A percentile compares a stretch with the other conserved stretches of the same genome.
phyloP scores from a whole-genome alignment of 2,329 filamentous ascomycete species.

The Calonectria pseudoreteaudii region DNA sequence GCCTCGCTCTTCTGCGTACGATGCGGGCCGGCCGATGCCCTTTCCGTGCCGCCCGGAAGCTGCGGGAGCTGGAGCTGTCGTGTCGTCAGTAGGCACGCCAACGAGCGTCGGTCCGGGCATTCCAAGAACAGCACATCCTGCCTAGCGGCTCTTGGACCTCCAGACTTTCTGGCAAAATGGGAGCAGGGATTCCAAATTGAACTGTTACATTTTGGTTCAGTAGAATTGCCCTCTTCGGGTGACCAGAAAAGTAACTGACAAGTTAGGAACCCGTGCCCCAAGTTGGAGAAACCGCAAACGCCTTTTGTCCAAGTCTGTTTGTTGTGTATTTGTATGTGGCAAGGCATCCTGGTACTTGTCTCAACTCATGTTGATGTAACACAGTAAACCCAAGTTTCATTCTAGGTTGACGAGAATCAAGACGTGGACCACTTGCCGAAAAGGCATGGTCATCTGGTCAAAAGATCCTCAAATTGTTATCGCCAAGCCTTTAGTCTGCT shows the following conservation, averaged over 20 bases:
- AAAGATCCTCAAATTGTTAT: not conserved
- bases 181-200: not conserved
- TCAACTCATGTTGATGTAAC: not conserved
- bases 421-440: not conserved
- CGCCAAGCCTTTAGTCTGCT: not conserved
- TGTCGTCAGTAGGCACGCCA: slow-evolving; percentile 3
- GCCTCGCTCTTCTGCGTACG: slow-evolving; percentile 5
- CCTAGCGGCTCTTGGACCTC: not conserved
- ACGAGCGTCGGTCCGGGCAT: not conserved
- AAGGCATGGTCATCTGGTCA: not conserved
- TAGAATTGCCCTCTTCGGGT: not conserved
- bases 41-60: slow-evolving; percentile 13
- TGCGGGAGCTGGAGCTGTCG: slow-evolving; percentile 13
- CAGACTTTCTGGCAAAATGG: not conserved
- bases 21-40: not conserved
- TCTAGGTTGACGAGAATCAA: not conserved
- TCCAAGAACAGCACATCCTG: not conserved
- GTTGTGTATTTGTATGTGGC: not conserved
- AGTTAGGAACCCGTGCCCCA: not conserved
- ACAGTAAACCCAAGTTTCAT: not conserved
- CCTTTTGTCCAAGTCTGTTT: not conserved
- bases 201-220: too few relatives aligned
- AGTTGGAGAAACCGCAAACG: not conserved
- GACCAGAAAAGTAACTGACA: not conserved
- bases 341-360: not conserved